phyloP scores from a whole-genome alignment of 805 yeast genomes.

The Hanseniaspora meyeri region DNA sequence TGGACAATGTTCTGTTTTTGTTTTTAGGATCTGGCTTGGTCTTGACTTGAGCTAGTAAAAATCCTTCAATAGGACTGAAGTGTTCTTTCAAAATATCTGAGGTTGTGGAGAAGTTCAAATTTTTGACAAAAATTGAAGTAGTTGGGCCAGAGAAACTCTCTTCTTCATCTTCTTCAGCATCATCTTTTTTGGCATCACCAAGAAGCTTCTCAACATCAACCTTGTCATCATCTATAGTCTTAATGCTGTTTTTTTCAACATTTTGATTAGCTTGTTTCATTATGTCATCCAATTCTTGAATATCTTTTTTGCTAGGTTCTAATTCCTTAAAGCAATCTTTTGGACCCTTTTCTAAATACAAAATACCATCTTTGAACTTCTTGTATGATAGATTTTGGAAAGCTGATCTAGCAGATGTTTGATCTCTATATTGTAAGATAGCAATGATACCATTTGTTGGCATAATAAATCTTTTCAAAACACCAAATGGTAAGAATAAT shows the following conservation, averaged over 20 bases:
- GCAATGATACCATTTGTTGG: conserved; percentile 97
- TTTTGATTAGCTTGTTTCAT: conserved; percentile 8
- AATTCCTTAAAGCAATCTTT: conserved; percentile 58
- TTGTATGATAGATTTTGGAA: conserved; percentile 78
- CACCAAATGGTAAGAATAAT: conserved; percentile 68
- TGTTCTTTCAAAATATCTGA: conserved; percentile 40
- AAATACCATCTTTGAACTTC: conserved; percentile 72
- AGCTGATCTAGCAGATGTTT: conserved; percentile 77
- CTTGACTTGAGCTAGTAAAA: conserved; percentile 67
- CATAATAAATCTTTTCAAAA: conserved; percentile 66
- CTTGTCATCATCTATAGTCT: conserved; percentile 20
- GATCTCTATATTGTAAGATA: conserved; percentile 74
- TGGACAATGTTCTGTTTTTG: conserved; percentile 55
- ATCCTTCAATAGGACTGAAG: conserved; percentile 67
- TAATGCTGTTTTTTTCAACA: conserved; percentile 4
- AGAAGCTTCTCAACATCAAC: conserved; percentile 35
- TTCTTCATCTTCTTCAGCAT: conserved; percentile 27
- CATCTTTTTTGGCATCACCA: conserved; percentile 26
- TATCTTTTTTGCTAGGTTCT: conserved; percentile 32
- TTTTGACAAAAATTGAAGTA: conserved; percentile 81
- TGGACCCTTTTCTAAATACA: conserved; percentile 92
- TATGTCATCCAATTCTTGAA: conserved; percentile 17
- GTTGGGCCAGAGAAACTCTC: conserved; percentile 55
- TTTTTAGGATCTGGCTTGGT: conserved; percentile 79
- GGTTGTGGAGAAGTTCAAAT: conserved; percentile 75